phyloP scores from a whole-genome alignment of 2,329 filamentous ascomycete genomes.

The Didymella pomorum region DNA sequence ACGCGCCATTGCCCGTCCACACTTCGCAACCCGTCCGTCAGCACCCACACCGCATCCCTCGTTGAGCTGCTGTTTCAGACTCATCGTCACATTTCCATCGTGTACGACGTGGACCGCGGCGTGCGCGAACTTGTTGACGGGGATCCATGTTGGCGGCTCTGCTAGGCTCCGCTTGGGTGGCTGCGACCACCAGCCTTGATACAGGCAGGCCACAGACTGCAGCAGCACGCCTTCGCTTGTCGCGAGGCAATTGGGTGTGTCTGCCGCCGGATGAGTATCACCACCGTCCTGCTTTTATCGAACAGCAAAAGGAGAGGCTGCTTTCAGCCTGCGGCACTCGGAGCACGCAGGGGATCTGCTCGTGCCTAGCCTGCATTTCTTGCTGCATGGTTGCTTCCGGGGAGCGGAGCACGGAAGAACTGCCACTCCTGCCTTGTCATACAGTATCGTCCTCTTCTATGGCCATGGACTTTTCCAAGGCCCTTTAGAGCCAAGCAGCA shows the following conservation, averaged over 20 bases:
- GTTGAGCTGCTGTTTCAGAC: conserved; percentile 23
- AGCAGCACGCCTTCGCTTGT: conserved; percentile 7
- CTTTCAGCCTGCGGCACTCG: conserved; percentile 25
- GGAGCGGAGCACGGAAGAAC: conserved; percentile 7
- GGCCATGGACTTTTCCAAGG: conserved; percentile 1
- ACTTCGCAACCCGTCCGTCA: background rate
- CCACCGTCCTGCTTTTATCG: background rate
- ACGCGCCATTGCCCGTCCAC: background rate
- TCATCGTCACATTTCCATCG: conserved; percentile 17
- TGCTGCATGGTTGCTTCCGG: conserved; percentile 9
- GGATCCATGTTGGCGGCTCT: conserved; percentile 27
- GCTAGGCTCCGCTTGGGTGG: conserved; percentile 4
- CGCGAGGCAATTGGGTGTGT: conserved; percentile 9
- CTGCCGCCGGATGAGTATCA: background rate
- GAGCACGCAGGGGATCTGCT: conserved; percentile 23
- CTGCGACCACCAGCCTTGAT: conserved; percentile 3
- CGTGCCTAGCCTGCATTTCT: conserved; percentile 21
- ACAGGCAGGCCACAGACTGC: background rate
- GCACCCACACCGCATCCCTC: conserved; percentile 12
- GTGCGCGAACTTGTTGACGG: conserved; percentile 25
- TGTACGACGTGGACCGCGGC: conserved; percentile 21
- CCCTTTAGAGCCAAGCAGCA: background rate
- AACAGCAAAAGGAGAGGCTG: conserved; percentile 17
- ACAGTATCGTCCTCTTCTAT: conserved; percentile 2
- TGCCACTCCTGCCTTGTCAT: conserved; percentile 7